Percentiles rank a stretch among this genome's conserved stretches.
Conservation (phyloP, 805 yeast genomes). For the Ogataea nitratoaversa region DNA sequence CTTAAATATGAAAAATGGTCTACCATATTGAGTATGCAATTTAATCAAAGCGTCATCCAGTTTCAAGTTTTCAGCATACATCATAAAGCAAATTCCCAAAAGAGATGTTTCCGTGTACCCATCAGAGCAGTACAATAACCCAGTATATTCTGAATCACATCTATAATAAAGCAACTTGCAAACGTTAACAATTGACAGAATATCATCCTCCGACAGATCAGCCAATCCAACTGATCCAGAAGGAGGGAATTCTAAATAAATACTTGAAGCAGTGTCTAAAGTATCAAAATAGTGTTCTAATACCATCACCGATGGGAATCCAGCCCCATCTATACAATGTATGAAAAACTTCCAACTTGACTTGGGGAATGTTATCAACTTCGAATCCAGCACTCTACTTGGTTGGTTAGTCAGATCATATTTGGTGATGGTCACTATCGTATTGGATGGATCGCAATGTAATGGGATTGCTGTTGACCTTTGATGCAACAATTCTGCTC, state of each 20-base stretch:
- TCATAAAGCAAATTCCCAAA: conserved; percentile 63
- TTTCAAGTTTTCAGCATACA: conserved; percentile 59
- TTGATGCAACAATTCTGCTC: background rate
- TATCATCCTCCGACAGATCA: conserved; percentile 56
- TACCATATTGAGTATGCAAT: conserved; percentile 56
- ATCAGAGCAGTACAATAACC: conserved; percentile 75
- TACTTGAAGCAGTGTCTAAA: conserved; percentile 16
- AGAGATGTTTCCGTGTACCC: conserved; percentile 91
- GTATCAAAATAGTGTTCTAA: conserved; percentile 26
- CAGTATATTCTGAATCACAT: conserved; percentile 33
- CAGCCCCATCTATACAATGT: conserved; percentile 56
- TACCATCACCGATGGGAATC: conserved; percentile 44
- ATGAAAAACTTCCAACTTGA: conserved; percentile 53
- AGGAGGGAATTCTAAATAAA: conserved; percentile 65
- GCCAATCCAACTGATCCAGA: conserved; percentile 82
- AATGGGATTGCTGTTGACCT: conserved; percentile 25
- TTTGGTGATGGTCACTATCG: conserved; percentile 41
- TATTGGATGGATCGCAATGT: conserved; percentile 48
- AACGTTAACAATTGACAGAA: conserved; percentile 60
- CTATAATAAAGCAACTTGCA: conserved; percentile 60
- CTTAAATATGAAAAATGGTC: conserved; percentile 83
- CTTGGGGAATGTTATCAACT: conserved; percentile 45
- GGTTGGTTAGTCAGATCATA: conserved; percentile 25
- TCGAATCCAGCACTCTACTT: conserved; percentile 22
- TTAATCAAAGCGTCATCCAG: conserved; percentile 63